Base-by-base conservation (phyloP, 2,329 filamentous ascomycete genomes). In the Neopestalotiopsis sp. region DNA sequence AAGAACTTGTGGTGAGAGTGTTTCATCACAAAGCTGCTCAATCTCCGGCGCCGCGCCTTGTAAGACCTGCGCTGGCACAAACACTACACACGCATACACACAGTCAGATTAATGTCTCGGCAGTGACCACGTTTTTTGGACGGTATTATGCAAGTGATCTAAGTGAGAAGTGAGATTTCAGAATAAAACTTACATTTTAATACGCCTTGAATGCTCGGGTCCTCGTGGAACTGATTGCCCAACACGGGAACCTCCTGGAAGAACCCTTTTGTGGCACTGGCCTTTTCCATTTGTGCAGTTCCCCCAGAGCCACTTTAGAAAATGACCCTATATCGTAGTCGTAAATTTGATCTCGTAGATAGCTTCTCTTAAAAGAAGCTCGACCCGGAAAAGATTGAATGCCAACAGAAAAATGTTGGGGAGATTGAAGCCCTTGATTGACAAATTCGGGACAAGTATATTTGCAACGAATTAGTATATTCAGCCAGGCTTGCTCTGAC, bases 1-100 rank as follows among this genome's bases (percentile, higher is more conserved):
- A 59, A 92, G 85, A n/a, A 90, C 80, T 60, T 83, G 76, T 24
- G 85, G 83, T 0, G 85, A 83, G 30, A 92, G 78, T 10, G 89
- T 86, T 34, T 86, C 82, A 20, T 84, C 78, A 58, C 84, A 88
- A 38, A 90, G 82, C 9, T 79, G 74, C 7, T 81, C 77, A 13
- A 88, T 78, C 68, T 87, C 85, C 2, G 80, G 77, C 63, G 80
- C 77, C 45, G 84, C 81, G 42, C 81, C 72, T 1, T 76, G 74
- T 17, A 80, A 75, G 5, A 88, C 70, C 1, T 80, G 70, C 2
- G 72, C 65, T 1, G 86, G 83, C 9, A 89, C 77, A 69, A 88
- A 88, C 10, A 88, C 86, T 88, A 66, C 10, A 6, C n/a, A 28
- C 4, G 6, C 14, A 7, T 14, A 5, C 12, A 34, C 10, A 6